These are phyloP conservation scores for Kodamaea nitidulidarum DNA, from an alignment of 805 yeast species.

Conservation along the genomic window DNA sequence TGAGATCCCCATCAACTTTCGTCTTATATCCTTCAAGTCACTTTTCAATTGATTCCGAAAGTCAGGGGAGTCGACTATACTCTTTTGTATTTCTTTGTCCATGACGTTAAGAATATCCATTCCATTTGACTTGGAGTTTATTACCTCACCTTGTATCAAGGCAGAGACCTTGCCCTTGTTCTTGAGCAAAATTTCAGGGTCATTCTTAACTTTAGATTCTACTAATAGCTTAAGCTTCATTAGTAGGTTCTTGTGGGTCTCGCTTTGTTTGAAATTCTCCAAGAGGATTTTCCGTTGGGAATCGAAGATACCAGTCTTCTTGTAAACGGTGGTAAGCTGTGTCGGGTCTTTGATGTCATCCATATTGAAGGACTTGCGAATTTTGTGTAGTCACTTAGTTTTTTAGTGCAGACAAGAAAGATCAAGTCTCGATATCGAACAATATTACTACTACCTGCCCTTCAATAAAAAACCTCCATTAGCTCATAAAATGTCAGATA, in stretches of 20 bases:
- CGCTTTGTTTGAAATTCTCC: conserved; percentile 40
- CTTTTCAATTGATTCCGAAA: conserved; percentile 29
- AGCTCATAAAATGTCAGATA: conserved; percentile 3
- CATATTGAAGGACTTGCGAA: neutral
- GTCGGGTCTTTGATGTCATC: conserved; percentile 26
- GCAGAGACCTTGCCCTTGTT: conserved; percentile 52
- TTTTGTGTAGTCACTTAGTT: conserved; percentile 1
- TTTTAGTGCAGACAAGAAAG: neutral
- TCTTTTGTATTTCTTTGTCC: conserved; percentile 42
- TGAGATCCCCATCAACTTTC: conserved; percentile 30
- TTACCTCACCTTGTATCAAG: conserved; percentile 48
- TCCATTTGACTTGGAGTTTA: conserved; percentile 22
- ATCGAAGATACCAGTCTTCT: conserved; percentile 49
- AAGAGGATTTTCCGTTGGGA: conserved; percentile 39
- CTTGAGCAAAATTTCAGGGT: conserved; percentile 44
- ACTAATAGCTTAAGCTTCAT: conserved; percentile 40
- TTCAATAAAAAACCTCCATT: too few relatives aligned
- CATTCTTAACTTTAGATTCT: conserved; percentile 43
- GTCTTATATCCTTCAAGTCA: conserved; percentile 32
- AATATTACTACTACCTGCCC: too few relatives aligned
- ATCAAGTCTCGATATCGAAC: too few relatives aligned
- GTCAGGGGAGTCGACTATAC: conserved; percentile 39
- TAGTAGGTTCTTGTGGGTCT: conserved; percentile 38
- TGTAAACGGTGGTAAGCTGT: conserved; percentile 39
- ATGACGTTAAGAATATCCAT: conserved; percentile 32